phyloP scores from a whole-genome alignment of 1,139 yeast species.

The Taphrina pruni region DNA sequence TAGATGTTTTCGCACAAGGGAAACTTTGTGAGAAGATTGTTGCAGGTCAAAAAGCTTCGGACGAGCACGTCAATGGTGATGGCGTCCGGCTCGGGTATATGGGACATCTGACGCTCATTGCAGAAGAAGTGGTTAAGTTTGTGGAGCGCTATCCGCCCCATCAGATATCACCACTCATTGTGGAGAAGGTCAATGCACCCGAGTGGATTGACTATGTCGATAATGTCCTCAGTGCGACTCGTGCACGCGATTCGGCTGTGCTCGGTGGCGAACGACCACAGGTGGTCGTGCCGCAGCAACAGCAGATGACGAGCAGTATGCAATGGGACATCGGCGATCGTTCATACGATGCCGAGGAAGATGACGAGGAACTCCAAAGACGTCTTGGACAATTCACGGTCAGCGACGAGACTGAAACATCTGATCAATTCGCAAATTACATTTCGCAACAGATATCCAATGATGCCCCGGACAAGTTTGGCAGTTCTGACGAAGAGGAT shows the following conservation, averaged over 20 bases:
- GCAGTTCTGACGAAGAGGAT: slow-evolving; percentile 63
- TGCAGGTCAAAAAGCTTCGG: slow-evolving; percentile 79
- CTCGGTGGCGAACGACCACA: slow-evolving; percentile 77
- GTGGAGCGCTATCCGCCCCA: slow-evolving; percentile 74
- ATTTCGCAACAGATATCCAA: slow-evolving; percentile 80
- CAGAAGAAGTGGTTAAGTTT: slow-evolving; percentile 96
- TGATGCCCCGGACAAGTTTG: slow-evolving; percentile 64
- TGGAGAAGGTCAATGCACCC: slow-evolving; percentile 61
- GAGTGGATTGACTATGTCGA: slow-evolving; percentile 87
- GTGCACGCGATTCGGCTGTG: slow-evolving; percentile 95
- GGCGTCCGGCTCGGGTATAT: slow-evolving; percentile 86
- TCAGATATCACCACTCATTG: slow-evolving; percentile 65
- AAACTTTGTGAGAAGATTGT: slow-evolving; percentile 78
- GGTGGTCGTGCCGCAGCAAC: slow-evolving; percentile 54
- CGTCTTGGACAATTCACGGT: slow-evolving; percentile 37
- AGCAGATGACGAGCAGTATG: slow-evolving; percentile 48
- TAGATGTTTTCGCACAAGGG: slow-evolving; percentile 81
- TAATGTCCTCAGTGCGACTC: slow-evolving; percentile 79
- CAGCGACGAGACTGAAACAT: slow-evolving; percentile 51
- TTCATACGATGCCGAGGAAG: slow-evolving; percentile 55
- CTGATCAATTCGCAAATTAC: slow-evolving; percentile 66
- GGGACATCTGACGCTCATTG: slow-evolving; percentile 95
- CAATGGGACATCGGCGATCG: slow-evolving; percentile 47
- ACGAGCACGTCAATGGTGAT: slow-evolving; percentile 53
- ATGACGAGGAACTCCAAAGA: slow-evolving; percentile 48